These are phyloP conservation scores for Pyropia yezoensis DNA, from an alignment of 23 red algal species.

Conservation along the genomic window DNA sequence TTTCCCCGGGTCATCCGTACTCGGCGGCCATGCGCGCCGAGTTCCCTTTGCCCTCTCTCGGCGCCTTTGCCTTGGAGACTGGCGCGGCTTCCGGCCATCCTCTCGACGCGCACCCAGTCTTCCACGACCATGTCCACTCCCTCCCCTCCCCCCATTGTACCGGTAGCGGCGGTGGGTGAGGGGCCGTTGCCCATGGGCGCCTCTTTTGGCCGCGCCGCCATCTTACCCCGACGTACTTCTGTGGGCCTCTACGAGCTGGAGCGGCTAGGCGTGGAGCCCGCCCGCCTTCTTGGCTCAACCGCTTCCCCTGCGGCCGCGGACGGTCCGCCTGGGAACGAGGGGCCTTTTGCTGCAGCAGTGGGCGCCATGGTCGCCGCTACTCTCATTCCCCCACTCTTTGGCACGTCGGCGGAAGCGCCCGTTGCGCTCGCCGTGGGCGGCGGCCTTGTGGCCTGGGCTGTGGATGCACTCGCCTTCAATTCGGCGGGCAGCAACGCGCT, in stretches of 20 bases:
- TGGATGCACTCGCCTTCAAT: neutral
- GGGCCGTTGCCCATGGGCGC: no score
- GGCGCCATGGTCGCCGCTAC: neutral
- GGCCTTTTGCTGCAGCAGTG: neutral
- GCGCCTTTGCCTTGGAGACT: no score
- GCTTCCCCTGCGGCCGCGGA: neutral
- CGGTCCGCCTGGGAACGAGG: neutral
- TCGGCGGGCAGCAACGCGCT: neutral
- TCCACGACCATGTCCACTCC: no score
- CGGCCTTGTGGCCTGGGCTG: conserved; percentile 5
- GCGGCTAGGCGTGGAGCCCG: neutral
- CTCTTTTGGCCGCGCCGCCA: neutral
- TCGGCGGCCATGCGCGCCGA: no score
- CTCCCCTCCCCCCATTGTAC: no score
- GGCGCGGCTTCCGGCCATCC: no score
- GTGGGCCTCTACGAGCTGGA: conserved; percentile 1
- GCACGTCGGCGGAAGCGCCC: neutral
- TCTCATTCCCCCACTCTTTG: neutral
- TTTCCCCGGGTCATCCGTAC: no score
- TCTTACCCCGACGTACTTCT: neutral
- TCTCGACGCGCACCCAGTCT: no score
- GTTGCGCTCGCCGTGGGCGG: neutral
- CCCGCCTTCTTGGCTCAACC: neutral
- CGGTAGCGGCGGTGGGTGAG: no score
- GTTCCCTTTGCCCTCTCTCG: no score